These are phyloP conservation scores for Picea abies DNA, from an alignment of 83 land plant species.

Conservation along the genomic window DNA sequence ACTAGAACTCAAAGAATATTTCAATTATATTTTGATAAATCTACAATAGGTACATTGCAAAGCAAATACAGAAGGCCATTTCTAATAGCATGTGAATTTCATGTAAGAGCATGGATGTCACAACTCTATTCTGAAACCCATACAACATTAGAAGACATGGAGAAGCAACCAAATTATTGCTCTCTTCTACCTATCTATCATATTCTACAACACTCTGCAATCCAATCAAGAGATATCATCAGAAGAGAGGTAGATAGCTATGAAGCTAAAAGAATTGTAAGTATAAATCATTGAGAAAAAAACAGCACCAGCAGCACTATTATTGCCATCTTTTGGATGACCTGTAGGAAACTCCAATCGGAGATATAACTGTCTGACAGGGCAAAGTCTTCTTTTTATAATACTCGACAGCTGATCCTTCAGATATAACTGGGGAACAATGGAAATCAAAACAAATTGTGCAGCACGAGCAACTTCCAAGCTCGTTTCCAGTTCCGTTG, in stretches of 20 bases:
- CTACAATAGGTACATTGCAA: conserved; percentile 16
- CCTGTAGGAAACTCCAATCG: neutral
- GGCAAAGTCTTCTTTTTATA: conserved; percentile 7
- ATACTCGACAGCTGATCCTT: conserved; percentile 8
- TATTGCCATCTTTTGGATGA: conserved; percentile 17
- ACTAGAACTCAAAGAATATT: conserved; percentile 6
- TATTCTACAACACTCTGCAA: conserved; percentile 14
- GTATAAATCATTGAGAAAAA: neutral
- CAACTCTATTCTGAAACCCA: conserved; percentile 12
- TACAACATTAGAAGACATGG: conserved; percentile 10
- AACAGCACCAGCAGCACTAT: conserved; percentile 8
- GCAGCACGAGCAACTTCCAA: conserved; percentile 9
- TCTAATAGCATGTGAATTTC: neutral
- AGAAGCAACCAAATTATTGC: conserved; percentile 17
- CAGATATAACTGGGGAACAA: conserved; percentile 4
- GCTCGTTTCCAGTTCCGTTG: neutral
- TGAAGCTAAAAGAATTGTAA: neutral
- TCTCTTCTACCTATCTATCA: conserved; percentile 15
- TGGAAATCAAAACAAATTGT: conserved; percentile 2
- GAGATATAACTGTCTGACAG: conserved; percentile 1
- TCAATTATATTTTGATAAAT: neutral
- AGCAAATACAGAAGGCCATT: conserved; percentile 7
- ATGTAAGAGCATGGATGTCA: neutral
- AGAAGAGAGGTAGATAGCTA: conserved; percentile 4
- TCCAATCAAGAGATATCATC: conserved; percentile 11